Base-by-base conservation (phyloP, 2,329 filamentous ascomycete genomes). In the Geosmithia putterillii region DNA sequence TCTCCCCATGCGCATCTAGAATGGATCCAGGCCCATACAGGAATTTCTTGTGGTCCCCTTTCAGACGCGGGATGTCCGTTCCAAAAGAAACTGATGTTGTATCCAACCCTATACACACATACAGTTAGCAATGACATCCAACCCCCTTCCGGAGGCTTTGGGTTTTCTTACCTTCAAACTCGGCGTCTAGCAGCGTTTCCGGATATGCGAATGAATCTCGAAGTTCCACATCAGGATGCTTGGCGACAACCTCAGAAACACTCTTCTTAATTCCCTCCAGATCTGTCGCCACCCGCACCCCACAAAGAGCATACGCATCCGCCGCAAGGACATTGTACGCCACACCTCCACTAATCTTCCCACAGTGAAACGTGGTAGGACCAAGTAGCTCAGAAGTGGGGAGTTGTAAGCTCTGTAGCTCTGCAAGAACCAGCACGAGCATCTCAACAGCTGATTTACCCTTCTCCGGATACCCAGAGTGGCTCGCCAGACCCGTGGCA, bases 401-500 rank as follows among this genome's bases (percentile, higher is more conserved):
- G 21, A 46, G 46, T 34, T 52, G 44, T 36, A 51, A 48, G 3
- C 41, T 37, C 5, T 42, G 34, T n/a, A 55, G 45, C n/a, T 54
- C 52, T 5, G 48, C 45, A 14, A 49, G 18, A 2, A 51, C 21
- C 3, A 46, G 35, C 9, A 51, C 39, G 7, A 52, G 43, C 7
- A 39, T 38, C 7, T 41, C 32, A 3, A 42, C 49, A 7, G 50
- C 50, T 17, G 45, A 51, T 25, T 49, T 45, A 1, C 50, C 49
- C 23, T 45, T 36, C 14, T 47, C 43, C 5, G 50, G 50, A 25
- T 52, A 52, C 14, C 50, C 50, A 4, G 50, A 52, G n/a, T 52
- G 50, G 36, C 50, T 47, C 8, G 82, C 79, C 49, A 77, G 79
- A 20, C 83, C 83, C 17, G 70, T 72, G 0, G 79, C 77, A 14